phyloP scores from a whole-genome alignment of 805 yeast species.

The Nakazawaea anatomiae region DNA sequence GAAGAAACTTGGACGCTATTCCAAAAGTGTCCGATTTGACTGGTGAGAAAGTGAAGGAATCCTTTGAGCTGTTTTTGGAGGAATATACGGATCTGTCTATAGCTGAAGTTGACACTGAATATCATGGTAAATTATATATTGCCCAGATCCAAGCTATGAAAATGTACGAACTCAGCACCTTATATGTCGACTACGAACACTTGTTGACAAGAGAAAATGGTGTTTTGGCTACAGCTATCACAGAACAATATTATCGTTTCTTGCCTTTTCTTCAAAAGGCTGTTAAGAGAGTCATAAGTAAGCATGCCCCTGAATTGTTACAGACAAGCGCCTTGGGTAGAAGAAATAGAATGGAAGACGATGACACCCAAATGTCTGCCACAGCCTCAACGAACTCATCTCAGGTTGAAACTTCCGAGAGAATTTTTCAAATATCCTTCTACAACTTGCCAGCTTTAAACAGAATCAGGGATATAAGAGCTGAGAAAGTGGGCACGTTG shows the following conservation, averaged over 20 bases:
- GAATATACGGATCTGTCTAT: conserved; percentile 45
- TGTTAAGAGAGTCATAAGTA: conserved; percentile 63
- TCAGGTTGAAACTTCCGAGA: conserved; percentile 48
- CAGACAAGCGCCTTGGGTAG: conserved; percentile 33
- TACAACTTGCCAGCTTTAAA: conserved; percentile 78
- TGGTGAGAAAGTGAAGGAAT: conserved; percentile 89
- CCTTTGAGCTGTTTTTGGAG: conserved; percentile 79
- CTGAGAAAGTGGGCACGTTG: conserved; percentile 82
- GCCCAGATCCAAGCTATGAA: conserved; percentile 81
- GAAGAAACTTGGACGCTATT: conserved; percentile 61
- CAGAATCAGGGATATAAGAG: conserved; percentile 83
- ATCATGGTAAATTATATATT: conserved; percentile 58
- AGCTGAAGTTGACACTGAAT: conserved; percentile 28
- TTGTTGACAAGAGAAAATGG: conserved; percentile 73
- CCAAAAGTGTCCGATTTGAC: conserved; percentile 87
- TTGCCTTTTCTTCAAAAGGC: conserved; percentile 79
- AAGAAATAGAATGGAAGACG: conserved; percentile 25
- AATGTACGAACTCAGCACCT: conserved; percentile 64
- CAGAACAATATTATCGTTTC: conserved; percentile 90
- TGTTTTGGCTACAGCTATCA: conserved; percentile 80
- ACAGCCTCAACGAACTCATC: conserved; percentile 36
- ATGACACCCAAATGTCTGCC: conserved; percentile 19
- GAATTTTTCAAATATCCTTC: conserved; percentile 85
- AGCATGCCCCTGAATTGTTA: conserved; percentile 68
- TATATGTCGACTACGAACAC: conserved; percentile 84